These are phyloP conservation scores for Fusarium decemcellulare DNA, from an alignment of 2,329 filamentous ascomycete species.

Conservation along the genomic window DNA sequence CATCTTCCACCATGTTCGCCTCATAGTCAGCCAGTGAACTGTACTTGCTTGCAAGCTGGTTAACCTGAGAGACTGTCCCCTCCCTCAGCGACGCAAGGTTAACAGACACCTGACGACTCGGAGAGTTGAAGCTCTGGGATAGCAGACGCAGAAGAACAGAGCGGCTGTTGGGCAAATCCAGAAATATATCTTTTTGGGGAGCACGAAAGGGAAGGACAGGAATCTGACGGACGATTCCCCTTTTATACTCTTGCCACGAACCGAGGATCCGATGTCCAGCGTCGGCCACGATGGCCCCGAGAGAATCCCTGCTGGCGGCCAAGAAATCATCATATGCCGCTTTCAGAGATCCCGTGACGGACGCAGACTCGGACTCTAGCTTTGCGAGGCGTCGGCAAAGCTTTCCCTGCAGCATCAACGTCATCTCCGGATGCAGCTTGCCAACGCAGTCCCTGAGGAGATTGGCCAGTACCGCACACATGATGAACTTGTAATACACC, in stretches of 20 bases:
- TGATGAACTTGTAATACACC: conserved; percentile 70
- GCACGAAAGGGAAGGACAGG: conserved; percentile 57
- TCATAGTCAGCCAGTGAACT: conserved; percentile 11
- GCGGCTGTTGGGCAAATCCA: conserved; percentile 60
- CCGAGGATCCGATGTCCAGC: conserved; percentile 49
- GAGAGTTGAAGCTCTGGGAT: conserved; percentile 44
- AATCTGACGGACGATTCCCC: conserved; percentile 54
- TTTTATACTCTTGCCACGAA: conserved; percentile 59
- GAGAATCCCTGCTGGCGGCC: rapidly evolving
- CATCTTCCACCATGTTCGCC: neutral
- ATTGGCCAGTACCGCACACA: conserved; percentile 62
- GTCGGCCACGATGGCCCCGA: neutral
- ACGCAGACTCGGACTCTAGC: conserved; percentile 55
- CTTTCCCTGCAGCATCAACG: conserved; percentile 58
- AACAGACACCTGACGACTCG: neutral
- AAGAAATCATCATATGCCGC: conserved; percentile 21
- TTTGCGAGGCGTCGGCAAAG: conserved; percentile 71
- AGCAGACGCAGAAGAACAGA: neutral
- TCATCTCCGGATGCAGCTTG: conserved; percentile 31
- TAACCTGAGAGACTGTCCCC: conserved; percentile 30
- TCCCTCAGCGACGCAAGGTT: conserved; percentile 6
- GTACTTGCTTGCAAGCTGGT: conserved; percentile 12
- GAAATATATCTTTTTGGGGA: conserved; percentile 43
- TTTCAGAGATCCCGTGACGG: neutral
- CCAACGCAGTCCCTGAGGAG: conserved; percentile 59